Evolutionary conservation across 2,329 filamentous ascomycete genomes (phyloP).

Genomic region (Plectosphaerella cucumerina): DNA sequence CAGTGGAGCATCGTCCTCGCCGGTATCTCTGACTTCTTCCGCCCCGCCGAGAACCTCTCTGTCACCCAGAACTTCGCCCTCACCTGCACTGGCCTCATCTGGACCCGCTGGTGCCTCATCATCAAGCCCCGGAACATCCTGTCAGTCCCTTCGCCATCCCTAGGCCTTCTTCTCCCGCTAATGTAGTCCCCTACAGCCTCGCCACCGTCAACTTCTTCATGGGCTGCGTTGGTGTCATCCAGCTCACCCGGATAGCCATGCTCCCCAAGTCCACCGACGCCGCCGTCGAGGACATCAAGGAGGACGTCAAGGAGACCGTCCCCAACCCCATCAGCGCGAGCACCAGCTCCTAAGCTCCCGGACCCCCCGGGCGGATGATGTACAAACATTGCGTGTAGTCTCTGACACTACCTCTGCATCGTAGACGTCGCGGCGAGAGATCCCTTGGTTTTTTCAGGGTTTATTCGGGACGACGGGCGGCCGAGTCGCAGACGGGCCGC

Average conservation of each 20-base stretch:
- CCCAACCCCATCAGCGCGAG: conserved; percentile 5
- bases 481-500: too few species aligned
- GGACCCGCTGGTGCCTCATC: conserved; percentile 98
- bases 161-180: not conserved
- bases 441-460: too few species aligned
- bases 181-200: conserved; percentile 47
- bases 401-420: too few species aligned
- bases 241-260: conserved; percentile 71
- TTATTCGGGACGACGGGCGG: too few species aligned
- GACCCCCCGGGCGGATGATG: too few species aligned
- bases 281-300: conserved; percentile 35
- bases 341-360: not conserved
- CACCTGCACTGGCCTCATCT: conserved; percentile 88
- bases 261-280: conserved; percentile 58
- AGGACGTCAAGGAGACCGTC: conserved; percentile 23
- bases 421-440: too few species aligned
- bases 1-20: conserved; percentile 91
- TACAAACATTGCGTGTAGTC: too few species aligned
- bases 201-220: conserved; percentile 99
- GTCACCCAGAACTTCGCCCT: conserved; percentile 89
- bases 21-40: conserved; percentile 85
- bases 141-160: conserved; percentile 41
- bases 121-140: conserved; percentile 92
- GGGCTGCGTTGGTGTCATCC: conserved; percentile 77
- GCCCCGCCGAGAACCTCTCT: conserved; percentile 88